A percentile compares a stretch with the other conserved stretches of the same genome.
Conservation (phyloP, 768 basidiomycete species). For the Podaxis pistillaris region DNA sequence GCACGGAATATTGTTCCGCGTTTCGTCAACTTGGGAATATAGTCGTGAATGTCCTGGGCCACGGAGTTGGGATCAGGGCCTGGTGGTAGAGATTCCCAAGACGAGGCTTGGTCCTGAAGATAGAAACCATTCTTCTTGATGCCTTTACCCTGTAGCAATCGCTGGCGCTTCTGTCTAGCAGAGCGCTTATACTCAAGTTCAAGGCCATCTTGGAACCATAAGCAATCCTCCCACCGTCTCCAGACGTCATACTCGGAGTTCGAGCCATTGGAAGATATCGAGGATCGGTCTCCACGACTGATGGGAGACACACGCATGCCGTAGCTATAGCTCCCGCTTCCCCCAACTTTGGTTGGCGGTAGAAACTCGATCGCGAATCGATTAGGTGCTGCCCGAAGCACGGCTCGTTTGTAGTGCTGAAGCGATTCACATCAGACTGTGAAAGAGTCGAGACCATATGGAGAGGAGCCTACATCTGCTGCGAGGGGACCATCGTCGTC, state of each 20-base stretch:
- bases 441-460: background rate
- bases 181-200: constrained; percentile 63
- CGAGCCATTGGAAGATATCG: constrained; percentile 35
- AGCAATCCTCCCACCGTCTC: constrained; percentile 81
- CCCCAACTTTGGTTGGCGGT: constrained; percentile 57
- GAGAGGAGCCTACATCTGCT: constrained; percentile 22
- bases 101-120: constrained; percentile 70
- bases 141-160: constrained; percentile 71
- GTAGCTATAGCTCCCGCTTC: constrained; percentile 56
- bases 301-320: constrained; percentile 61
- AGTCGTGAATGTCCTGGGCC: constrained; percentile 63
- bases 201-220: constrained; percentile 70
- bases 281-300: constrained; percentile 33
- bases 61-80: constrained; percentile 79
- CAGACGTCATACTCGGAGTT: constrained; percentile 67
- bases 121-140: constrained; percentile 73
- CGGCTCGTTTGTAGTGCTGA: constrained; percentile 61
- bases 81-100: constrained; percentile 82
- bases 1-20: constrained; percentile 73
- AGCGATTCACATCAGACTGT: background rate
- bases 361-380: constrained; percentile 61
- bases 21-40: constrained; percentile 67
- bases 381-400: constrained; percentile 56
- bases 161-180: constrained; percentile 65
- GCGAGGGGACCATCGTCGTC: constrained; percentile 24